Evolutionary conservation across 169 alveolate species (phyloP).

Genomic region (Babesia ovata): DNA sequence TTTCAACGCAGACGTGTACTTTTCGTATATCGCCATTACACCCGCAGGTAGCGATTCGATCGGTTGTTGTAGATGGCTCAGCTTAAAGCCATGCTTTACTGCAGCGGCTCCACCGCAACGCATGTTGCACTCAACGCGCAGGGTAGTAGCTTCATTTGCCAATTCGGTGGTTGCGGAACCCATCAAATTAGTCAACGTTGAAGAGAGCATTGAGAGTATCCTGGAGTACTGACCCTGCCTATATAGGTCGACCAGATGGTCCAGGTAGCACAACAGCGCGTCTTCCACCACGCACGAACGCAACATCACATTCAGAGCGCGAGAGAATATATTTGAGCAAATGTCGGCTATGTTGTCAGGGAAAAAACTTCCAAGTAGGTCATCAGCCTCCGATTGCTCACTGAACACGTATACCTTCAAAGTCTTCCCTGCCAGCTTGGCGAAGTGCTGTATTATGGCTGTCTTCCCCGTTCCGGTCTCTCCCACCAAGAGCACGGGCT

Average conservation of each 20-base stretch:
- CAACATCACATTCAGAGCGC: slow-evolving; percentile 4
- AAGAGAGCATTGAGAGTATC: slow-evolving; percentile 18
- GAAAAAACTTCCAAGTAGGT: slow-evolving; percentile 86
- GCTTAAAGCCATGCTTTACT: neutral
- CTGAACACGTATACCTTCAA: slow-evolving; percentile 91
- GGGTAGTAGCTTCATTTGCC: neutral
- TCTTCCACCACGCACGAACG: slow-evolving; percentile 56
- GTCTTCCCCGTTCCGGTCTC: slow-evolving; percentile 99
- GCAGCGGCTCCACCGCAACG: slow-evolving; percentile 5
- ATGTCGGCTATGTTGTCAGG: slow-evolving; percentile 70
- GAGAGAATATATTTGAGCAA: neutral
- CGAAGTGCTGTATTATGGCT: slow-evolving; percentile 90
- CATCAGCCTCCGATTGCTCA: slow-evolving; percentile 90
- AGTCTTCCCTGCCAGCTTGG: slow-evolving; percentile 83
- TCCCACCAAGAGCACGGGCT: slow-evolving; percentile 96
- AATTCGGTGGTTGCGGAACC: neutral
- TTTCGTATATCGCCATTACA: neutral
- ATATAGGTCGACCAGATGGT: slow-evolving; percentile 22
- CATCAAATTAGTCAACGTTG: neutral
- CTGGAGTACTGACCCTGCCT: slow-evolving; percentile 17
- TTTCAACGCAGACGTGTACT: slow-evolving; percentile 1
- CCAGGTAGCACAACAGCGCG: slow-evolving; percentile 14
- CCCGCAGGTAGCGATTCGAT: slow-evolving; percentile 6
- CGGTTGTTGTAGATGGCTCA: slow-evolving; percentile 28
- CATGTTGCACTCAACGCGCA: slow-evolving; percentile 42